Conservation (phyloP, 2,329 filamentous ascomycete species). For the Incumbomyces delicatus region DNA sequence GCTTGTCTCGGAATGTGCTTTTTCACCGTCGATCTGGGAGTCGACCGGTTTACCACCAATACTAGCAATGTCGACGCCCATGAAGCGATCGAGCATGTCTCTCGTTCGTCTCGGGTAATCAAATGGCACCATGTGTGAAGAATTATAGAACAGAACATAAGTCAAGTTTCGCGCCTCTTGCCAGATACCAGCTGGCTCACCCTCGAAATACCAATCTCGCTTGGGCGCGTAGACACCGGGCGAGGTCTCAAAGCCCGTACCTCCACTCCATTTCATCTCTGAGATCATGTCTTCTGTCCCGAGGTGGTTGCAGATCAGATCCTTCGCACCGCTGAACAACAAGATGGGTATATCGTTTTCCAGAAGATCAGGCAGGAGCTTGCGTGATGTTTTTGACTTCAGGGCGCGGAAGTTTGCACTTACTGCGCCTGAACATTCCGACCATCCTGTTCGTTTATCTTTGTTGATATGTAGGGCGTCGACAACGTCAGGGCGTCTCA, state of each 20-base stretch:
- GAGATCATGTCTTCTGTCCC: constrained; percentile 87
- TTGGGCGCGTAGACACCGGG: constrained; percentile 87
- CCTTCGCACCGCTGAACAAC: constrained; percentile 86
- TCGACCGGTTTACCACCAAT: constrained; percentile 75
- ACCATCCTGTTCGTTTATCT: constrained; percentile 80
- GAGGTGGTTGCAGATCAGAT: constrained; percentile 94
- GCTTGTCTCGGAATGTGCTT: constrained; percentile 59
- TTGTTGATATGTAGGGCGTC: constrained; percentile 71
- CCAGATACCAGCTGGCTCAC: constrained; percentile 77
- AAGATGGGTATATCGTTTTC: constrained; percentile 63
- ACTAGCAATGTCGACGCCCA: constrained; percentile 79
- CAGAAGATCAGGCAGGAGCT: constrained; percentile 68
- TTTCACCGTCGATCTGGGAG: constrained; percentile 75
- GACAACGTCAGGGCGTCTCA: constrained; percentile 70
- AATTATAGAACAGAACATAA: constrained; percentile 90
- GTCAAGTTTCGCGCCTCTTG: constrained; percentile 92
- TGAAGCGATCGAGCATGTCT: constrained; percentile 96
- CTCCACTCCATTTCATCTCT: constrained; percentile 85
- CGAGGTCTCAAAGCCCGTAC: constrained; percentile 78
- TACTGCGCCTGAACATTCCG: constrained; percentile 77
- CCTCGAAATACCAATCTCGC: constrained; percentile 88
- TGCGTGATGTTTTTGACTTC: constrained; percentile 63
- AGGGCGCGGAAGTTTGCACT: constrained; percentile 58
- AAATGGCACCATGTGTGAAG: constrained; percentile 96
- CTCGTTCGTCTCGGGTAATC: constrained; percentile 76